phyloP scores from a whole-genome alignment of 1,284 basidiomycete species.

The Sporisorium exsertum region DNA sequence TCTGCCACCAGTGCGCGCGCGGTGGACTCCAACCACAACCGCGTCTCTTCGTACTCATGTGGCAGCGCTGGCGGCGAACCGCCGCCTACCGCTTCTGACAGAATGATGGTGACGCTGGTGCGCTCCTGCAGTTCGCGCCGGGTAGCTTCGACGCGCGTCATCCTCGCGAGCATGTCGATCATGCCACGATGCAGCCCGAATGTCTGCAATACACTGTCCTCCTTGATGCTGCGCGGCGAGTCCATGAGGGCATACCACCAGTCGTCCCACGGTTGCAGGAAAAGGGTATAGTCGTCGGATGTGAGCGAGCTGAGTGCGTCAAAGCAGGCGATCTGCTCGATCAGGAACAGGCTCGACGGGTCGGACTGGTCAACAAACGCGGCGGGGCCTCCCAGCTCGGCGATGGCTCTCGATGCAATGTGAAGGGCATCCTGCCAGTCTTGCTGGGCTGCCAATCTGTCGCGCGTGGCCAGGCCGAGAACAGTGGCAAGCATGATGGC shows the following conservation, averaged over 20 bases:
- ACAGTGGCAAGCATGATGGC: constrained; percentile 49
- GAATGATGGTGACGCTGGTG: constrained; percentile 39
- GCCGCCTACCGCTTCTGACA: constrained; percentile 33
- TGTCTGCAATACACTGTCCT: constrained; percentile 46
- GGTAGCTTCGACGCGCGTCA: constrained; percentile 45
- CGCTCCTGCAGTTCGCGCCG: constrained; percentile 38
- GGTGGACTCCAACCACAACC: constrained; percentile 43
- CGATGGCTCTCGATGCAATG: constrained; percentile 42
- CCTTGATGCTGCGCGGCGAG: constrained; percentile 37
- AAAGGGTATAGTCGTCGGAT: constrained; percentile 45
- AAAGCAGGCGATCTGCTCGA: constrained; percentile 50
- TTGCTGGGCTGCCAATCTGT: constrained; percentile 42
- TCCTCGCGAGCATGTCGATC: constrained; percentile 46
- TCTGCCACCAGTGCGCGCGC: constrained; percentile 40
- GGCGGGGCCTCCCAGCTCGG: constrained; percentile 42
- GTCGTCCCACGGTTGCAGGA: constrained; percentile 49
- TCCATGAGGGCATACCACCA: constrained; percentile 53
- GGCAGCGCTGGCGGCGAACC: constrained; percentile 33
- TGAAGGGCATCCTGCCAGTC: constrained; percentile 47
- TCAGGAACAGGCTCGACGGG: constrained; percentile 41
- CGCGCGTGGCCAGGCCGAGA: constrained; percentile 39
- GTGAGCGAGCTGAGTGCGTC: constrained; percentile 48
- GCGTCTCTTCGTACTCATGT: constrained; percentile 46
- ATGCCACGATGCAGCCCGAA: constrained; percentile 46
- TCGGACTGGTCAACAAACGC: constrained; percentile 42